Evolutionary conservation across 225 moss, liverwort and hornwort genomes (phyloP).

Genomic region (Marchantia polymorpha): DNA sequence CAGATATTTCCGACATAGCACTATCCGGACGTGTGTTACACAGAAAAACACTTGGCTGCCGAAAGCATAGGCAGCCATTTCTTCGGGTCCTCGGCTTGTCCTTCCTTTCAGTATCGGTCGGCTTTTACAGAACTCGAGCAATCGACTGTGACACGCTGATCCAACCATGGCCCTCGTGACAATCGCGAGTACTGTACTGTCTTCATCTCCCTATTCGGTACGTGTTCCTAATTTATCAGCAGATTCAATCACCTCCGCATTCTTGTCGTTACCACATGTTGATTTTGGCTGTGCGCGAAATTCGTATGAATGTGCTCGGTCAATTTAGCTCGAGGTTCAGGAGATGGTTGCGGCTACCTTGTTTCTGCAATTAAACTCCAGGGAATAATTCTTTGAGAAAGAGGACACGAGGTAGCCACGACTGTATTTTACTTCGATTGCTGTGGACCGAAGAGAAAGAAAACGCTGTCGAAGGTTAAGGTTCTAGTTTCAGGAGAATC

Average conservation of each 20-base stretch:
- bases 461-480: too few species aligned
- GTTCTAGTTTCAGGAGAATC: too few species aligned
- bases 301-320: neutral
- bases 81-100: too few species aligned
- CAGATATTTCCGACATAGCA: too few species aligned
- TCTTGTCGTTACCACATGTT: too few species aligned
- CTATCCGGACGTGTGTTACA: too few species aligned
- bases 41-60: too few species aligned
- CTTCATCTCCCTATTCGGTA: neutral
- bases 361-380: neutral
- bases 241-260: neutral
- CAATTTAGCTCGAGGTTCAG: neutral
- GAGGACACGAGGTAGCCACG: neutral
- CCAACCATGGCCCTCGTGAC: slow-evolving; percentile 6
- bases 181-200: neutral
- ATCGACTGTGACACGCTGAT: neutral
- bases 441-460: neutral
- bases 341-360: neutral
- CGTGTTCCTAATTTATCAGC: neutral
- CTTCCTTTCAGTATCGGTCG: too few species aligned
- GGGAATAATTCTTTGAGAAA: neutral
- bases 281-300: too few species aligned
- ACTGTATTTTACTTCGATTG: neutral
- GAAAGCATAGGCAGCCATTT: too few species aligned
- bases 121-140: too few species aligned